phyloP scores from a whole-genome alignment of 495 filamentous ascomycete genomes.

The Cryomyces antarcticus region DNA sequence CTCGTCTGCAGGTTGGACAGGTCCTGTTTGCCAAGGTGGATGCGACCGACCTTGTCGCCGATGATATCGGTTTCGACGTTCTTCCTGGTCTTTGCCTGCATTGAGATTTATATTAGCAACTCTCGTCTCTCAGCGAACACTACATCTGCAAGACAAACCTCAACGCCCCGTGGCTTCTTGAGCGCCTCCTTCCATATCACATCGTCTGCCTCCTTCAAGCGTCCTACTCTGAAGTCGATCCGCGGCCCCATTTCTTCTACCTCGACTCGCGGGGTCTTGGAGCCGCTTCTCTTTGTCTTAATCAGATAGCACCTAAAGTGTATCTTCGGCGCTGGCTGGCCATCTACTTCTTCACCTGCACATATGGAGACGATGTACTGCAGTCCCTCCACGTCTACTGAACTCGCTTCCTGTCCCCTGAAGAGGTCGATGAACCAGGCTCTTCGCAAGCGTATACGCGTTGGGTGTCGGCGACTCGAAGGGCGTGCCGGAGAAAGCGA shows the following conservation, averaged over 20 bases:
- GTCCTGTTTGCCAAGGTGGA: conserved; percentile 86
- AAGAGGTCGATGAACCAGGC: conserved; percentile 77
- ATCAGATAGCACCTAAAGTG: conserved; percentile 74
- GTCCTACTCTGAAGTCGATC: conserved; percentile 79
- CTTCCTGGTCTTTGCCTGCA: conserved; percentile 57
- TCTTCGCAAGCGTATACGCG: conserved; percentile 66
- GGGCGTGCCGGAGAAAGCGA: conserved; percentile 64
- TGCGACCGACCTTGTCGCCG: conserved; percentile 86
- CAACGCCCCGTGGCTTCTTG: conserved; percentile 56
- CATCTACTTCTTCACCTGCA: conserved; percentile 47
- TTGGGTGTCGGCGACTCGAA: conserved; percentile 61
- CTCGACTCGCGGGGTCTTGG: conserved; percentile 75
- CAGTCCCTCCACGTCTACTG: conserved; percentile 83
- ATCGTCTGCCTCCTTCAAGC: conserved; percentile 54
- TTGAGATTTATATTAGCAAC: not conserved
- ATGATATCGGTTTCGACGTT: conserved; percentile 79
- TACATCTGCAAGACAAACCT: conserved; percentile 23
- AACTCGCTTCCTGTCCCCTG: conserved; percentile 48
- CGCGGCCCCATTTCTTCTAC: conserved; percentile 88
- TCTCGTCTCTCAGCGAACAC: not conserved
- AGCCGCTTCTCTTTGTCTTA: conserved; percentile 63
- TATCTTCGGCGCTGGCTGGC: conserved; percentile 41
- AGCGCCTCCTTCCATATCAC: conserved; percentile 73
- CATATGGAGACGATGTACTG: conserved; percentile 68
- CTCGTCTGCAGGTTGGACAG: conserved; percentile 71